These are phyloP conservation scores for Lentinula sp. DNA, from an alignment of 768 basidiomycete genomes.

Conservation along the genomic window DNA sequence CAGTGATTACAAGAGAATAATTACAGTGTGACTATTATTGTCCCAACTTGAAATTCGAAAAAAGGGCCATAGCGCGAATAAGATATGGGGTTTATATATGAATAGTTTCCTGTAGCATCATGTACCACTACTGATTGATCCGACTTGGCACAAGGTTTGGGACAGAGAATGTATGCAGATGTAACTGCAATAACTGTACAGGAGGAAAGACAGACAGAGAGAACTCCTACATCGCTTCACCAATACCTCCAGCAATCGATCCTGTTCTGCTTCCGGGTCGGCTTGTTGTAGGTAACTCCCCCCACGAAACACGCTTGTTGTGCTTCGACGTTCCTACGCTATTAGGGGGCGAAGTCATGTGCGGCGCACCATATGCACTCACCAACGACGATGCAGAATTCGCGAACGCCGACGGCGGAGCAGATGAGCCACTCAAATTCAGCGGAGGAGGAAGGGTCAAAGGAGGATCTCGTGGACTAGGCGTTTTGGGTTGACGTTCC, in stretches of 20 bases:
- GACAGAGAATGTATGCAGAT: not conserved
- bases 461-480: not conserved
- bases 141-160: too few relatives aligned
- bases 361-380: not conserved
- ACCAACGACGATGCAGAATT: slow-evolving; percentile 3
- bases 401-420: not conserved
- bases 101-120: not conserved
- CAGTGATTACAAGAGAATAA: too few relatives aligned
- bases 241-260: not conserved
- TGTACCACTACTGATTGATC: too few relatives aligned
- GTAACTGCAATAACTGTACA: not conserved
- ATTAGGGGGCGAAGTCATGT: not conserved
- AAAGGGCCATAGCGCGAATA: slow-evolving; percentile 10
- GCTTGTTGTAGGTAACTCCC: not conserved
- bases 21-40: too few relatives aligned
- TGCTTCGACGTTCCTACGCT: not conserved
- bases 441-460: not conserved
- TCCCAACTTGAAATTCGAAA: not conserved
- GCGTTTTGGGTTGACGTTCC: slow-evolving; percentile 3
- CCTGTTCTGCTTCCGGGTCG: not conserved
- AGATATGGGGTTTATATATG: not conserved
- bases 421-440: not conserved
- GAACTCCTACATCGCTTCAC: not conserved
- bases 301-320: not conserved
- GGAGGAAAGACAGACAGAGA: not conserved